phyloP scores from a whole-genome alignment of 148 eudicot species.

The Rhododendron ferrugineum region DNA sequence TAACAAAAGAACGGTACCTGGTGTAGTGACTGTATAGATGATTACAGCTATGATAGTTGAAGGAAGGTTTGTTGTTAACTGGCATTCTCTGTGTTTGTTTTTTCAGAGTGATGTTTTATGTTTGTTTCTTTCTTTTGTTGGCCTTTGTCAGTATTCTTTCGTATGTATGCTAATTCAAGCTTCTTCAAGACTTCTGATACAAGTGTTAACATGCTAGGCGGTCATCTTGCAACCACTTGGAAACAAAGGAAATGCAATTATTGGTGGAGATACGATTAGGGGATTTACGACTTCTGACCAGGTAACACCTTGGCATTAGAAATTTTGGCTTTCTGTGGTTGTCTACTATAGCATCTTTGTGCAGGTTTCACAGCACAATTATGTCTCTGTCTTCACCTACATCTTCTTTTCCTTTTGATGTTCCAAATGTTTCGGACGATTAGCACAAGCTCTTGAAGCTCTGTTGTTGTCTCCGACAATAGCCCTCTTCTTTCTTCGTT shows the following conservation, averaged over 20 bases:
- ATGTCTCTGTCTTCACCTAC: background rate
- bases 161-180: background rate
- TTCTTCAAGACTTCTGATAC: conserved; percentile 9
- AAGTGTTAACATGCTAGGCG: conserved; percentile 42
- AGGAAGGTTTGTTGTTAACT: background rate
- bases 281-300: conserved; percentile 92
- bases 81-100: background rate
- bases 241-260: conserved; percentile 63
- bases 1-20: too few species aligned
- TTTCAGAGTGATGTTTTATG: background rate
- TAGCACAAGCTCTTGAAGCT: too few species aligned
- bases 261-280: conserved; percentile 87
- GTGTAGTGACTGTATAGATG: background rate
- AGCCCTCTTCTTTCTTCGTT: too few species aligned
- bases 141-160: background rate
- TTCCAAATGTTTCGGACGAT: background rate
- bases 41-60: background rate
- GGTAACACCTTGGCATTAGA: conserved; percentile 27
- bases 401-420: background rate
- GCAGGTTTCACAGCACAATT: background rate
- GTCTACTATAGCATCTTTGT: background rate
- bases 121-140: background rate
- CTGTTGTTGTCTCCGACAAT: too few species aligned
- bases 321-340: background rate
- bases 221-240: conserved; percentile 93